Evolutionary conservation across 495 filamentous ascomycete genomes (phyloP).

Genomic region (Penicillium arizonense): DNA sequence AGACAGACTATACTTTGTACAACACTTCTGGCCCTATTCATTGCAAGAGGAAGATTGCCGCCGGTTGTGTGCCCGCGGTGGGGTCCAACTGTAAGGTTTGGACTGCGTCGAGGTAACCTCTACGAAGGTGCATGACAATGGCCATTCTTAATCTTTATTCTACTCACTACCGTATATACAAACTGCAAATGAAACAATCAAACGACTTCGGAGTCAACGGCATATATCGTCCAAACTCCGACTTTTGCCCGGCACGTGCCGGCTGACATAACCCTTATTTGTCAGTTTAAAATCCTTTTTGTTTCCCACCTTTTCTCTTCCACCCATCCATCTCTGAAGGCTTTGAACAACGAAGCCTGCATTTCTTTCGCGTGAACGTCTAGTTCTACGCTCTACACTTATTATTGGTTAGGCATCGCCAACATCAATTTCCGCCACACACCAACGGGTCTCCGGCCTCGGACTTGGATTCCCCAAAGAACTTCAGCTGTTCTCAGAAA

Average conservation of each 20-base stretch:
- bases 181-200: too few relatives aligned
- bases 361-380: conserved; percentile 20
- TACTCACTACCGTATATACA: too few relatives aligned
- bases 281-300: conserved; percentile 16
- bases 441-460: conserved; percentile 24
- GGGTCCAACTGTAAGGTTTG: not conserved
- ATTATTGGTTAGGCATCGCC: conserved; percentile 18
- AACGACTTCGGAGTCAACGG: not conserved
- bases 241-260: conserved; percentile 20
- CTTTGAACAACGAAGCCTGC: conserved; percentile 19
- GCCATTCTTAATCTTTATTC: not conserved
- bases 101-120: not conserved
- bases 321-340: conserved; percentile 12
- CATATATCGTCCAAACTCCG: not conserved
- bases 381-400: conserved; percentile 8
- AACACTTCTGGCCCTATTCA: not conserved
- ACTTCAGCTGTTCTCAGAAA: conserved; percentile 42
- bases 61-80: not conserved
- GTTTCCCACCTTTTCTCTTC: conserved; percentile 7
- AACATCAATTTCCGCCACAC: conserved; percentile 22
- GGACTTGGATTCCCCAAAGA: conserved; percentile 34
- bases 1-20: not conserved
- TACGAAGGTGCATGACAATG: not conserved
- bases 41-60: not conserved
- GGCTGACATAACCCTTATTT: conserved; percentile 19